These are phyloP conservation scores for Ceratobasidium sp. DNA, from an alignment of 1,284 basidiomycete species.

Conservation along the genomic window DNA sequence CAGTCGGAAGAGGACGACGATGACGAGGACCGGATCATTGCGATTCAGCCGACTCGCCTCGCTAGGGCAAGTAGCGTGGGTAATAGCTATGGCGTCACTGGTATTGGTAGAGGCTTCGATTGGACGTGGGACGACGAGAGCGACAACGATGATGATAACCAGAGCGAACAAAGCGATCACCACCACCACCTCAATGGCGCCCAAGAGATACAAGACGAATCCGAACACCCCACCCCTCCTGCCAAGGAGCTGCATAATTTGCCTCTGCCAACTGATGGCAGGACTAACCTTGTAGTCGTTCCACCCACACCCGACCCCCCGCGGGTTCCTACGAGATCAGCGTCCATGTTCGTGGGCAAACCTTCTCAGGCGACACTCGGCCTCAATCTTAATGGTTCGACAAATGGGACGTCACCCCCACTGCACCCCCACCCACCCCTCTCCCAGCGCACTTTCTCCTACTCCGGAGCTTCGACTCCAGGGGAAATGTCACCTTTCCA, in stretches of 20 bases:
- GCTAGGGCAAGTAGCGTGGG: constrained; percentile 42
- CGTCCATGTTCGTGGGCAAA: constrained; percentile 23
- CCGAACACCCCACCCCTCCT: constrained; percentile 35
- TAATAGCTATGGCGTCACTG: constrained; percentile 72
- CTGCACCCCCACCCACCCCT: constrained; percentile 45
- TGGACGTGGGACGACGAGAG: constrained; percentile 60
- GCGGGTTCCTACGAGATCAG: constrained; percentile 6
- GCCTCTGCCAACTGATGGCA: constrained; percentile 38
- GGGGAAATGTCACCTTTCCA: constrained; percentile 48
- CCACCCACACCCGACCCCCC: constrained; percentile 29
- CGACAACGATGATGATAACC: constrained; percentile 41
- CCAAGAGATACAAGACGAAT: constrained; percentile 46
- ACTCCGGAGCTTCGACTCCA: constrained; percentile 43
- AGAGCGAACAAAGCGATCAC: constrained; percentile 26
- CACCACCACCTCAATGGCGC: neutral
- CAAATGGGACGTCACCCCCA: constrained; percentile 43
- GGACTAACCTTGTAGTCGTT: constrained; percentile 37
- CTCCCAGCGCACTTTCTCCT: constrained; percentile 48
- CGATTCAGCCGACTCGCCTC: constrained; percentile 20
- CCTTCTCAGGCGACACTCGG: constrained; percentile 44
- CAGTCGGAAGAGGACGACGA: neutral
- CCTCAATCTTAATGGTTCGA: constrained; percentile 42
- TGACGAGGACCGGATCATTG: constrained; percentile 24
- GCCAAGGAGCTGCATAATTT: constrained; percentile 30
- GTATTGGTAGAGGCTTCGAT: constrained; percentile 79